Percentiles rank a stretch among this genome's conserved stretches.
Conservation (phyloP, 768 basidiomycete genomes). For the Suillus subalutaceus region DNA sequence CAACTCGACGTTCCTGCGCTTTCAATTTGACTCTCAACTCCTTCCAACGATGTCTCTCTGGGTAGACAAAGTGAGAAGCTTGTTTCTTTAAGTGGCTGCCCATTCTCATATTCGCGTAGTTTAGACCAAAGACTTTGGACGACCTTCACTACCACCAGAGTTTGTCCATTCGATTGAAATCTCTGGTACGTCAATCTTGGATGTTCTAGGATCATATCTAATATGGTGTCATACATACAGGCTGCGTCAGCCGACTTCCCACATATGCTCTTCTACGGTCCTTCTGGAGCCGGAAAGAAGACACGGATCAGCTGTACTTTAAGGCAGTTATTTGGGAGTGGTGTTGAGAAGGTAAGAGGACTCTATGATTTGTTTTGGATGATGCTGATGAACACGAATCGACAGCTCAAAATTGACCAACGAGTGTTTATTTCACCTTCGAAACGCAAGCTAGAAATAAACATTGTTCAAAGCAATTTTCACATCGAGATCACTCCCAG, state of each 20-base stretch:
- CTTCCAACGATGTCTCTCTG: slow-evolving; percentile 59
- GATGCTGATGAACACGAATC: slow-evolving; percentile 3
- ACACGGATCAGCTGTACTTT: slow-evolving; percentile 91
- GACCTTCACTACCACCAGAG: slow-evolving; percentile 86
- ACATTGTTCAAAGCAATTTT: slow-evolving; percentile 96
- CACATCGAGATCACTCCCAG: slow-evolving; percentile 98
- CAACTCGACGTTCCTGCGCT: background rate
- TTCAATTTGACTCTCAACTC: background rate
- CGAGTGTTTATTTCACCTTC: slow-evolving; percentile 93
- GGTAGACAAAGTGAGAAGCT: slow-evolving; percentile 51
- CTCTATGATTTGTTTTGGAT: slow-evolving; percentile 1
- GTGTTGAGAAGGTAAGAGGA: slow-evolving; percentile 82
- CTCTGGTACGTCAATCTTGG: slow-evolving; percentile 56
- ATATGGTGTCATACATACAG: slow-evolving; percentile 38
- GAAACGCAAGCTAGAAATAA: slow-evolving; percentile 92
- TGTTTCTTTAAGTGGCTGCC: background rate
- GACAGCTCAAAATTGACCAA: slow-evolving; percentile 96
- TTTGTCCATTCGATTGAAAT: slow-evolving; percentile 77
- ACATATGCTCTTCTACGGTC: slow-evolving; percentile 97
- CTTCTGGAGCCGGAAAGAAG: slow-evolving; percentile 97
- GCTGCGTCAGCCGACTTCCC: slow-evolving; percentile 93
- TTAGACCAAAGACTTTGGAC: slow-evolving; percentile 82
- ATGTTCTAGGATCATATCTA: background rate
- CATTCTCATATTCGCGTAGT: slow-evolving; percentile 46
- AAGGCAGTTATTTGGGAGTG: slow-evolving; percentile 85